Base-by-base conservation (phyloP, 768 basidiomycete species). In the Dictyophora rubrovolvata region DNA sequence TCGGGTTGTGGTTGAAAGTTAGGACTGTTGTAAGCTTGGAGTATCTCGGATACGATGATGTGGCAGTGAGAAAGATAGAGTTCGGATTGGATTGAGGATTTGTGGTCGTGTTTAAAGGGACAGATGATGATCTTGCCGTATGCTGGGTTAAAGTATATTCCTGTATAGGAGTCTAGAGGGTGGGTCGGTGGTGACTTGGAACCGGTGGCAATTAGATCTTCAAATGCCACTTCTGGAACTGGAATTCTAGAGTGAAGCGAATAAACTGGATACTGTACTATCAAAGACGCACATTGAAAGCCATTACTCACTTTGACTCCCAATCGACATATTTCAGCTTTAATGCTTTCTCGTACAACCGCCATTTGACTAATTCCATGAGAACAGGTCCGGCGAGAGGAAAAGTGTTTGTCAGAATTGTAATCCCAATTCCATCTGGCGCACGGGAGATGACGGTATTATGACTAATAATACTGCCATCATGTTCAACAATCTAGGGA, bases 81-180 rank as follows among this genome's bases (percentile, higher is more conserved):
- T 20, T 65, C 61, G 71, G 70, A 8, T 48, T 35, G 60, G 65
- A 63, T 9, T 57, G 48, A 0, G 69, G 63, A 55, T 47, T 2
- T 17, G 11, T 53, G 14, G 37, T 68, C 62, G 2, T 28, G 28
- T 28, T 28, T 28, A 28, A 28, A 55, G 47, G 68, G 62, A 55
- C 76, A 78, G 17, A 78, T 66, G 1, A 68, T 69, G 49, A 77
- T 58, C 2, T 67, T 55, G 46, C 72, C 73, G 37, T 78, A 78
- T 12, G 75, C 74, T 1, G 70, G 64, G 54, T 72, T 65, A 2
- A 51, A 12, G 61, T 77, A 79, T 0, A 69, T 72, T 11, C 77
- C 75, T 5, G 70, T 60, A 46, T 73, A 69, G 0, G 60, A 64
- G 1, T 69, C 66, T n/a, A 73, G 54, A 4, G 64, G 49, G 14